Evolutionary conservation across 2,329 filamentous ascomycete genomes (phyloP).

Genomic region (Trichoderma oligosporum): DNA sequence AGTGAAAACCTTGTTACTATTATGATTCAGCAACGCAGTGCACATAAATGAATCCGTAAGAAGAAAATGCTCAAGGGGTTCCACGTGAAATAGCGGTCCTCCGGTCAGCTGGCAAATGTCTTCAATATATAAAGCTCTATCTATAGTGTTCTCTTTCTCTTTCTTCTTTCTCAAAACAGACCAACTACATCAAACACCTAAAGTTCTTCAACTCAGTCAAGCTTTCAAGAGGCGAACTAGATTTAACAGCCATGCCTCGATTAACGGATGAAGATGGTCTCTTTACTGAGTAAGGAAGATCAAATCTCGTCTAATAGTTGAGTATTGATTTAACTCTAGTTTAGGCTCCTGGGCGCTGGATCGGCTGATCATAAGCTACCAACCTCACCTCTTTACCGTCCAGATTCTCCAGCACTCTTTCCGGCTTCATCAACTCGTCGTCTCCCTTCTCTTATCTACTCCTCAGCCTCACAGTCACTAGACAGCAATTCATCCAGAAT

Average conservation of each 20-base stretch:
- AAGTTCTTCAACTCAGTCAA: not conserved
- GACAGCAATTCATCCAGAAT: not conserved
- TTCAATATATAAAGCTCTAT: not conserved
- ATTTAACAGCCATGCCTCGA: not conserved
- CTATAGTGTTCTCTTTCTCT: not conserved
- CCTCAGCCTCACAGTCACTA: not conserved
- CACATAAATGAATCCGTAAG: not conserved
- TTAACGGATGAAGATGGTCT: not conserved
- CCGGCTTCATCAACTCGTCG: not conserved
- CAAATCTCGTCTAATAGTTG: not conserved
- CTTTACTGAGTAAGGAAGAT: not conserved
- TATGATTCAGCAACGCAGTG: no score
- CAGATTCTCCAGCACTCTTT: not conserved
- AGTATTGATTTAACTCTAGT: not conserved
- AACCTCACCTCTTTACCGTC: not conserved
- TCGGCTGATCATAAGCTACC: not conserved
- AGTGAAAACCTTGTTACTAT: no score
- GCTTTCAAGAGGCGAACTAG: no score
- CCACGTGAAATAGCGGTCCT: slow-evolving; percentile 7
- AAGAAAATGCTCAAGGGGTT: not conserved
- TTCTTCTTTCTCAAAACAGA: not conserved
- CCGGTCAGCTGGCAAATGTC: not conserved
- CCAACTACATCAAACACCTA: no score
- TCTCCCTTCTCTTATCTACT: not conserved
- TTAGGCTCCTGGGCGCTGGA: not conserved